Percentiles rank a stretch among this genome's conserved stretches.
These are phyloP conservation scores for Gossypium schwendimanii DNA, from an alignment of 441 rosid genomes.

Conservation along the genomic window DNA sequence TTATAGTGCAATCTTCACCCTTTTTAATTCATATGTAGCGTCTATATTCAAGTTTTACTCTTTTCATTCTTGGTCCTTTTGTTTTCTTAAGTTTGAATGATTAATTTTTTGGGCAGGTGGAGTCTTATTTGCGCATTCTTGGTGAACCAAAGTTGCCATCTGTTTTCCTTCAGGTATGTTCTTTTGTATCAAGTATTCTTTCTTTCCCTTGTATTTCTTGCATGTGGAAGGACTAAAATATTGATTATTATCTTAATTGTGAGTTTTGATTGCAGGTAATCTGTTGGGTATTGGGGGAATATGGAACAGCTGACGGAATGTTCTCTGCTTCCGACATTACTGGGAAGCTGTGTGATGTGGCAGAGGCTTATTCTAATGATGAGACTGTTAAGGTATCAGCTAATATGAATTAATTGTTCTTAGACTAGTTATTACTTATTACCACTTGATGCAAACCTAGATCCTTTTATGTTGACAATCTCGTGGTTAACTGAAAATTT, in stretches of 20 bases:
- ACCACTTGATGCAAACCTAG: no score
- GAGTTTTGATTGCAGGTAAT: slow-evolving; percentile 54
- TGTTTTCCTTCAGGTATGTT: slow-evolving; percentile 73
- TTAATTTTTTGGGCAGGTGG: slow-evolving; percentile 49
- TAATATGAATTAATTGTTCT: not conserved
- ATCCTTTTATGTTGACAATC: no score
- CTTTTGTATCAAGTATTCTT: slow-evolving; percentile 12
- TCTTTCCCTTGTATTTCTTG: not conserved
- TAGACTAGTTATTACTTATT: not conserved
- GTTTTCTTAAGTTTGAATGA: slow-evolving; percentile 11
- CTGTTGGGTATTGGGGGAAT: slow-evolving; percentile 96
- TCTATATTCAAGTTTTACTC: not conserved
- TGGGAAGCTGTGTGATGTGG: slow-evolving; percentile 88
- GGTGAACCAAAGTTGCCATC: slow-evolving; percentile 97
- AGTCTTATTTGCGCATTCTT: slow-evolving; percentile 77
- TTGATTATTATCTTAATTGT: slow-evolving; percentile 14
- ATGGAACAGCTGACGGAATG: slow-evolving; percentile 84
- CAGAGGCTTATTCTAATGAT: slow-evolving; percentile 88
- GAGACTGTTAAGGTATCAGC: slow-evolving; percentile 78
- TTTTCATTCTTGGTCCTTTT: not conserved
- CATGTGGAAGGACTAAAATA: not conserved
- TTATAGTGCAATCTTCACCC: not conserved
- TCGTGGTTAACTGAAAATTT: no score
- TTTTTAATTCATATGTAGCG: not conserved
- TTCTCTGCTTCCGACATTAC: slow-evolving; percentile 72